Percentiles rank a stretch among this genome's conserved stretches.
Conservation (phyloP, 371 early-diverging fungal species). For the Catenaria anguillulae region DNA sequence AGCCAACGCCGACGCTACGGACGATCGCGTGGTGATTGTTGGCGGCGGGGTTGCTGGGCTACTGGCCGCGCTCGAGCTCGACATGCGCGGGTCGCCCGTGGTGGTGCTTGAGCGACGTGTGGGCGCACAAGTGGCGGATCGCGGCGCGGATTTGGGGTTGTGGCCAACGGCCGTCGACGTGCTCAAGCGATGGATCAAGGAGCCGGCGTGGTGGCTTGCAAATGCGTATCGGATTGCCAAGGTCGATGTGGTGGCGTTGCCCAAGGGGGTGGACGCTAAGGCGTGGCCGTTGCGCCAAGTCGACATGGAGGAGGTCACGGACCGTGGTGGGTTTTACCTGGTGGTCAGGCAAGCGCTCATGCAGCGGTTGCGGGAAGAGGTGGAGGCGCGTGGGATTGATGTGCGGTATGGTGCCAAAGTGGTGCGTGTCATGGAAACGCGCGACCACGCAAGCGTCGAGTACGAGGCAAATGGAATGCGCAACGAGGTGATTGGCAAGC, state of each 20-base stretch:
- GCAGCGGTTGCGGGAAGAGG: background rate
- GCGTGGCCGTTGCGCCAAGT: too few relatives aligned
- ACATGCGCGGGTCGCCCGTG: background rate
- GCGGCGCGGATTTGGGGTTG: background rate
- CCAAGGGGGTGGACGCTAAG: too few relatives aligned
- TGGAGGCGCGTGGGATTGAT: background rate
- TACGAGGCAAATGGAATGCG: background rate
- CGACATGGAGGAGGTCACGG: too few relatives aligned
- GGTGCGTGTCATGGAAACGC: background rate
- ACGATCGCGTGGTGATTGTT: background rate
- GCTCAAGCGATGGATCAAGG: background rate
- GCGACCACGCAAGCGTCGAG: background rate
- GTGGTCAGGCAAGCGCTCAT: too few relatives aligned
- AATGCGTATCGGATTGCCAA: too few relatives aligned
- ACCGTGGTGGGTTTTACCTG: too few relatives aligned
- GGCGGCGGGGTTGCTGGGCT: background rate
- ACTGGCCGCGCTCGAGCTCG: background rate
- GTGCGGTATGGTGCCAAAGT: background rate
- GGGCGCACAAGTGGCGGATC: background rate
- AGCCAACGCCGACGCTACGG: too few relatives aligned
- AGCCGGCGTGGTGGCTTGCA: too few relatives aligned
- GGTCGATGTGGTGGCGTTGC: too few relatives aligned
- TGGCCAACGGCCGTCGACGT: background rate
- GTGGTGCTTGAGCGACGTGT: background rate
- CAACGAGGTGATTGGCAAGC: background rate